Evolutionary conservation across 83 land plant genomes (phyloP), one percentile per base, ranked within the genome.

Genomic region (Diphasiastrum complanatum): DNA sequence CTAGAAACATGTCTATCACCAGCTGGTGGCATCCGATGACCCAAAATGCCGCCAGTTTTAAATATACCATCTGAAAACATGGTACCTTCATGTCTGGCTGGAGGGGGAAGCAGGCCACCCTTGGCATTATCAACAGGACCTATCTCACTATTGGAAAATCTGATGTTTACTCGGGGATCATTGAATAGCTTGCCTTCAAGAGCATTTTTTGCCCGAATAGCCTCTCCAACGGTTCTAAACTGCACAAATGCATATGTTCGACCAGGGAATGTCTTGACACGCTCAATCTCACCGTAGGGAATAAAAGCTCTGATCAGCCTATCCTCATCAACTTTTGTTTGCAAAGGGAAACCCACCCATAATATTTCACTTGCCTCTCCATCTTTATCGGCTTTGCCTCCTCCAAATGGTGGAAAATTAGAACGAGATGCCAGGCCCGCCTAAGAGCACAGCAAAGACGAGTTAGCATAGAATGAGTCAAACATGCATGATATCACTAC

Each of bases 211-310:
- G 89, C 89, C 58, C 76, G 79, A 36, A 76, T 53, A 5, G 95
- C 95, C 78, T 88, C 95, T 36, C 79, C 83, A 10, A 75, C 68
- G 43, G 81, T 81, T 67, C 86, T 77, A 46, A 84, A 88, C 48
- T 82, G 83, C 1, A 88, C 95, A 75, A 84, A 80, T 8, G 78
- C 49, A 63, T 75, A 85, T 46, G 78, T 50, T 62, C 89, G 83
- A 0, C 62, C 57, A 31, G 82, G 84, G 60, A 82, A 85, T 29
- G 70, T 69, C 40, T 74, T 77, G 2, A 88, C 80, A 6, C 84
- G 59, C 63, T 87, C 93, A 56, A 88, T 80, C 50, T 88, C 89
- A 46, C 95, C 95, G 74, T 77, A 88, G 24, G 79, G 67, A 35
- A 84, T 81, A 79, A 88, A 80, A 11, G 86, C 79, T 73, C 80